Conservation (phyloP, 768 basidiomycete genomes). For the Nidula microcarpa region DNA sequence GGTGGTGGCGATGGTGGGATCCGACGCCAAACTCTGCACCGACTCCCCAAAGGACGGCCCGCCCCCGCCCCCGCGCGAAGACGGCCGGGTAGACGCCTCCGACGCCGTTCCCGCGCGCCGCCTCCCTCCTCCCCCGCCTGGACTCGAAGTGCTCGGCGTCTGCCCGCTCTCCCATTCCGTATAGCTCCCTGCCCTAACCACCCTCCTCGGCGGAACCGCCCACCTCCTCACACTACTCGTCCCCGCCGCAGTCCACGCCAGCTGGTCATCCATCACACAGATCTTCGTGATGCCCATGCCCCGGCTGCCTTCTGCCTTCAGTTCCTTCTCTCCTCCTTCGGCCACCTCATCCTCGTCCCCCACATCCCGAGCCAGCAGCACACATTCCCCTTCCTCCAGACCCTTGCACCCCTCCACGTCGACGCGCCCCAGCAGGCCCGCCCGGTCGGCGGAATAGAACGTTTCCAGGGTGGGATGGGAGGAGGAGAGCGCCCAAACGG, state of each 20-base stretch:
- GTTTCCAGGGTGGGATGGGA: conserved; percentile 79
- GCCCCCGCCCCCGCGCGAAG: no score
- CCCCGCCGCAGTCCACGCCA: conserved; percentile 89
- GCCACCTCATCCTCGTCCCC: conserved; percentile 21
- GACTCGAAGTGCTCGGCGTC: neutral
- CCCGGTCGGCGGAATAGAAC: conserved; percentile 94
- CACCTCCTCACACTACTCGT: conserved; percentile 80
- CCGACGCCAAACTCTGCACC: no score
- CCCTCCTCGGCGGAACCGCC: conserved; percentile 57
- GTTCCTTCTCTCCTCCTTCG: conserved; percentile 65
- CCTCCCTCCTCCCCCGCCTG: neutral
- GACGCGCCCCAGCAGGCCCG: conserved; percentile 87
- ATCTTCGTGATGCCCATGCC: conserved; percentile 69
- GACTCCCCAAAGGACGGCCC: no score
- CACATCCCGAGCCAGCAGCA: conserved; percentile 74
- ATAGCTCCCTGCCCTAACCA: conserved; percentile 22
- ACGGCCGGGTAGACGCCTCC: no score
- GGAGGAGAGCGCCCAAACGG: conserved; percentile 91
- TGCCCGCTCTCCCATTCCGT: neutral
- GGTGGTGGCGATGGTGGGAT: no score
- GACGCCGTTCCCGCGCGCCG: neutral
- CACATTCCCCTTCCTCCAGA: conserved; percentile 86
- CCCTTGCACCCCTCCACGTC: conserved; percentile 83
- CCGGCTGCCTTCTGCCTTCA: conserved; percentile 59
- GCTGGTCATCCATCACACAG: conserved; percentile 74